Evolutionary conservation across 768 basidiomycete species (phyloP).

Genomic region (Leccinum sublutescens): DNA sequence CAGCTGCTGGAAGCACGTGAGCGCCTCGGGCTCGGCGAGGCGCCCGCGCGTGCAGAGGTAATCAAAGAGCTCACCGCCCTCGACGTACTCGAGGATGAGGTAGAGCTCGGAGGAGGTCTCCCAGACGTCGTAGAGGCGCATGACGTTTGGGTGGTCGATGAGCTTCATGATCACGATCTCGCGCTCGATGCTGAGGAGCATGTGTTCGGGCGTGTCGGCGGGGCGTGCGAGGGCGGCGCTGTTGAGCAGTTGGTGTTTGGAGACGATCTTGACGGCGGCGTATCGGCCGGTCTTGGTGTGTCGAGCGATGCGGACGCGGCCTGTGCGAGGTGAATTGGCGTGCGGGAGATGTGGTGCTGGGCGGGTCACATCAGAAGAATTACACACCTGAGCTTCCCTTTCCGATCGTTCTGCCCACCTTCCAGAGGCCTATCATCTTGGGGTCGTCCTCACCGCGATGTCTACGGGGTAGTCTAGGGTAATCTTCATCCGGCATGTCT

Average conservation of each 20-base stretch:
- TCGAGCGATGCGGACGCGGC: conserved; percentile 86
- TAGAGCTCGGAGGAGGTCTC: conserved; percentile 87
- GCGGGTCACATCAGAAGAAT: neutral
- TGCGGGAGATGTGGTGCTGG: neutral
- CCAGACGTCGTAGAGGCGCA: conserved; percentile 96
- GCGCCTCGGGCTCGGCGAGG: conserved; percentile 67
- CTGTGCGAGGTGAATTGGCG: conserved; percentile 38
- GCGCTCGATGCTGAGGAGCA: conserved; percentile 78
- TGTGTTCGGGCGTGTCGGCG: conserved; percentile 73
- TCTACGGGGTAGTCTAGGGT: conserved; percentile 30
- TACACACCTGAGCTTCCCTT: conserved; percentile 71
- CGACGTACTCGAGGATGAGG: conserved; percentile 92
- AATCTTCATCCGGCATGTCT: conserved; percentile 28
- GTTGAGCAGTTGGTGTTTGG: conserved; percentile 63
- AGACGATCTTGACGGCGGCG: conserved; percentile 93
- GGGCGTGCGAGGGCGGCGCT: conserved; percentile 57
- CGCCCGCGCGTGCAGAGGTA: conserved; percentile 79
- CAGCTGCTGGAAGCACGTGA: conserved; percentile 90
- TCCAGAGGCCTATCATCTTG: conserved; percentile 78
- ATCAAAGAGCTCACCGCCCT: conserved; percentile 94
- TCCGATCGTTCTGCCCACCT: conserved; percentile 81
- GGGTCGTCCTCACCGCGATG: conserved; percentile 43
- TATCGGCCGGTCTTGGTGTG: conserved; percentile 86
- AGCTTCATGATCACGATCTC: conserved; percentile 99
- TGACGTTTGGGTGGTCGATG: conserved; percentile 91